phyloP scores from a whole-genome alignment of 2,329 filamentous ascomycete species.

The Beauveria bassiana region DNA sequence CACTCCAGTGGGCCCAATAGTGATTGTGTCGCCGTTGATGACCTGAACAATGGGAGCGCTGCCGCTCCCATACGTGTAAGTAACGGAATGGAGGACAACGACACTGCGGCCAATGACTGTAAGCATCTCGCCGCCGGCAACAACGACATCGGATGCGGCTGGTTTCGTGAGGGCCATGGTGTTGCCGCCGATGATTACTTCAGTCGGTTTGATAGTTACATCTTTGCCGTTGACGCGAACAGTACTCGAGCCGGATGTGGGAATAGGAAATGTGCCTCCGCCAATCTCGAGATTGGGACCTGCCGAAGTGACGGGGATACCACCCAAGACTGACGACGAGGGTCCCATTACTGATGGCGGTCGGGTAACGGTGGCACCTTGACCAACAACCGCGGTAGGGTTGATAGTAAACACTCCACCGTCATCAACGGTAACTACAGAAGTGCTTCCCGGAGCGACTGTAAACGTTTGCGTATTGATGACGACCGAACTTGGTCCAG shows the following conservation, averaged over 20 bases:
- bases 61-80: conserved; percentile 36
- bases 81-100: conserved; percentile 34
- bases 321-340: conserved; percentile 31
- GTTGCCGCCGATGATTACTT: conserved; percentile 27
- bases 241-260: conserved; percentile 24
- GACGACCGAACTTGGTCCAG: conserved; percentile 37
- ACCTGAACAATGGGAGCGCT: conserved; percentile 27
- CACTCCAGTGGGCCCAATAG: conserved; percentile 39
- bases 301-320: conserved; percentile 33
- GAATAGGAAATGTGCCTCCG: conserved; percentile 35
- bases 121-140: conserved; percentile 41
- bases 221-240: conserved; percentile 25
- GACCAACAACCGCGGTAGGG: conserved; percentile 37
- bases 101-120: conserved; percentile 35
- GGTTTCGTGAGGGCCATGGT: conserved; percentile 28
- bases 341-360: conserved; percentile 25
- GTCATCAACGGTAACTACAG: conserved; percentile 32
- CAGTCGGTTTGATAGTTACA: conserved; percentile 28
- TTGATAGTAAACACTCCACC: conserved; percentile 40
- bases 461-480: conserved; percentile 40
- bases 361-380: conserved; percentile 36
- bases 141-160: conserved; percentile 33
- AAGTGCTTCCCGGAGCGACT: conserved; percentile 29
- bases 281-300: conserved; percentile 34
- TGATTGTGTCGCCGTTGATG: conserved; percentile 43